These are phyloP conservation scores for Fomitiporia mediterranea DNA, from an alignment of 1,284 basidiomycete genomes.

Conservation along the genomic window DNA sequence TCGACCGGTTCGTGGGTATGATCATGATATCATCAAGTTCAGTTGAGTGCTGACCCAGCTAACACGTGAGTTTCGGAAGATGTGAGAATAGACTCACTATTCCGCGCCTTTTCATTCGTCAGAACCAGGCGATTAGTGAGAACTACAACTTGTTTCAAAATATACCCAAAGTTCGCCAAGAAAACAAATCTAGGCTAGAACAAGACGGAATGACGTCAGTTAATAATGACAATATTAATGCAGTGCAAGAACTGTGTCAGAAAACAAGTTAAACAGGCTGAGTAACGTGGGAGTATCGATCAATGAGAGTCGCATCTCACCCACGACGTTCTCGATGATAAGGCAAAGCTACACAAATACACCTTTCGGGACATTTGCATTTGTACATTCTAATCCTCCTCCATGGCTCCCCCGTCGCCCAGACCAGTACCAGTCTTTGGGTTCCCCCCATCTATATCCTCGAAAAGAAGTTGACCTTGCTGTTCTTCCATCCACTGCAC, in stretches of 20 bases:
- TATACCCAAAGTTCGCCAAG: no score
- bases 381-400: conserved; percentile 13
- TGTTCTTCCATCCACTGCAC: conserved; percentile 91
- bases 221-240: background rate
- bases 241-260: background rate
- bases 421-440: conserved; percentile 20
- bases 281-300: background rate
- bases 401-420: conserved; percentile 7
- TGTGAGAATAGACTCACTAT: background rate
- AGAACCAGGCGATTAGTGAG: no score
- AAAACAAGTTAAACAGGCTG: background rate
- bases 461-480: conserved; percentile 68
- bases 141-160: no score
- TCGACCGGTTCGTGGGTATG: background rate
- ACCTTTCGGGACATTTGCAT: background rate
- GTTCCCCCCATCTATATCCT: conserved; percentile 47
- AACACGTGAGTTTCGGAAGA: background rate
- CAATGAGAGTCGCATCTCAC: background rate
- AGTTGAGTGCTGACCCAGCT: background rate
- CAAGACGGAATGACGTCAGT: background rate
- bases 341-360: background rate
- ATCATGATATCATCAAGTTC: background rate
- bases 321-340: background rate
- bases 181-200: background rate
- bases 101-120: background rate